Conservation (phyloP, 352 stramenopile genomes). For the Pythium monospermum region DNA sequence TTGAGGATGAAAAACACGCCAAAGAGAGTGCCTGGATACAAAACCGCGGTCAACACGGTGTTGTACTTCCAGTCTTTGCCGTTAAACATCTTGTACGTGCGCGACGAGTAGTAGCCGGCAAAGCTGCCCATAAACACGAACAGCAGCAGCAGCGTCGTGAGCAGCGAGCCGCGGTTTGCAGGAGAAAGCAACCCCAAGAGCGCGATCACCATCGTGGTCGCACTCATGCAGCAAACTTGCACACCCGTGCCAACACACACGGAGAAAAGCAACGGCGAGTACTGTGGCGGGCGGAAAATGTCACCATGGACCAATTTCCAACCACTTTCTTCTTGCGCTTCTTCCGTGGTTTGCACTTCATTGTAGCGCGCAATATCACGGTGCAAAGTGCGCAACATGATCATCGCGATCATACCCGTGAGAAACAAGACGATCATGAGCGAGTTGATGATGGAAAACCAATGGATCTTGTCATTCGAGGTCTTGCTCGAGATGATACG, state of each 20-base stretch:
- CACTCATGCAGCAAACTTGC: conserved; percentile 95
- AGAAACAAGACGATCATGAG: conserved; percentile 99
- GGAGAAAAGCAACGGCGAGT: conserved; percentile 92
- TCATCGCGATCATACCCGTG: conserved; percentile 98
- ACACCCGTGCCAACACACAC: conserved; percentile 94
- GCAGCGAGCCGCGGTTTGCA: conserved; percentile 94
- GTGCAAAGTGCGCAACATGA: conserved; percentile 99
- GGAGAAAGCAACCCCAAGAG: conserved; percentile 95
- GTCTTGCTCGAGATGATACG: conserved; percentile 96
- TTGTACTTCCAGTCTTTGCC: conserved; percentile 97
- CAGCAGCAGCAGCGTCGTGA: conserved; percentile 95
- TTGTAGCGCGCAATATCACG: conserved; percentile 98
- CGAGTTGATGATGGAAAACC: conserved; percentile 99
- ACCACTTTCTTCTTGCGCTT: conserved; percentile 93
- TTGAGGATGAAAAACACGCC: conserved; percentile 96
- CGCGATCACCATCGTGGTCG: conserved; percentile 93
- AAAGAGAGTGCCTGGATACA: conserved; percentile 93
- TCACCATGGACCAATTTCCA: conserved; percentile 97
- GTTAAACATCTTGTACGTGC: conserved; percentile 98
- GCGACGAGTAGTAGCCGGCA: conserved; percentile 94
- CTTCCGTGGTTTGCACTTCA: conserved; percentile 91
- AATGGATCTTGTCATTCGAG: conserved; percentile 98
- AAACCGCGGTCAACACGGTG: conserved; percentile 93
- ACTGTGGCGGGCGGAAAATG: conserved; percentile 97
- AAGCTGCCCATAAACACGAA: conserved; percentile 98